Base-by-base conservation (phyloP, 306 rosid species). In the Medicago ruthenica region DNA sequence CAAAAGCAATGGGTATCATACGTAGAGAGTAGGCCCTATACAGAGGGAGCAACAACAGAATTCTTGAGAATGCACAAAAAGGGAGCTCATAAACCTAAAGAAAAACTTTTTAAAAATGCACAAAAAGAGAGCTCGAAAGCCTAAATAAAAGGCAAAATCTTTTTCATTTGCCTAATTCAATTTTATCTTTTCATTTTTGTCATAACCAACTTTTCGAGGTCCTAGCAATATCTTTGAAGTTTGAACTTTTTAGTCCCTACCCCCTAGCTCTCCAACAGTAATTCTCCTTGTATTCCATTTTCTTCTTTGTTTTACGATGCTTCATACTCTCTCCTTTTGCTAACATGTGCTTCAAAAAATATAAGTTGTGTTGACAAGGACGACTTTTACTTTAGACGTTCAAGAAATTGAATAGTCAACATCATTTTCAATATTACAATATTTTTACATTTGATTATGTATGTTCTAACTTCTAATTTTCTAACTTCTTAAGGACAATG, bases 121-220 rank as follows among this genome's bases (percentile, higher is more conserved):
- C 61, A 68, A 80, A 81, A 70, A 70, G 62, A 37, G 68, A 76
- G 74, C 31, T 20, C 65, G 64, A 20, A 36, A 36, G 47, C 75
- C 39, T 55, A 40, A 55, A 48, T 70, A 68, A 57, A 45, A 36
- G 37, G 41, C 20, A 67, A 59, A 59, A 27, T 3, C 3, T n/a
- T 11, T 66, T 83, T 77, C 65, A 54, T 48, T 61, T 50, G 80
- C 60, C 74, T 34, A 79, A 74, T 60, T 73, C 63, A 79, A 76
- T 76, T 59, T 63, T 17, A 70, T 71, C 83, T 89, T 89, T 85
- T 79, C 64, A 85, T 75, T 76, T 27, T 83, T 85, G 87, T 47
- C 70, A 68, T 41, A 31, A 60, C 82, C 87, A 82, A 82, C 88
- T 81, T 89, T 89, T 85, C 75, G 75, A 74, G 84, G 74, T 7